Conservation (phyloP, 768 basidiomycete genomes). For the Xerocomus potaroensis region DNA sequence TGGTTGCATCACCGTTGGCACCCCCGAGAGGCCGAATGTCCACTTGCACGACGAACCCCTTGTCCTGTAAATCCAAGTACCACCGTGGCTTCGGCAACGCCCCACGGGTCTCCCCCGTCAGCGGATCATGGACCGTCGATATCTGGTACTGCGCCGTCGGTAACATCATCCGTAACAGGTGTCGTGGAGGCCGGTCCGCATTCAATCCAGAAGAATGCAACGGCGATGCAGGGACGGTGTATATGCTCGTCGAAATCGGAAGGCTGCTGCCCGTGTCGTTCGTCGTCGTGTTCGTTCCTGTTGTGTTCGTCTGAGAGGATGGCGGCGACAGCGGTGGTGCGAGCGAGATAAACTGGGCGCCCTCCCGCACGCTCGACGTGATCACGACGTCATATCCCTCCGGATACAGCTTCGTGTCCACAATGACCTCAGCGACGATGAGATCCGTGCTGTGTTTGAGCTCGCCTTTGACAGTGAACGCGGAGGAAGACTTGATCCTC, state of each 20-base stretch:
- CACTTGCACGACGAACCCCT: conserved; percentile 54
- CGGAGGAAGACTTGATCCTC: conserved; percentile 37
- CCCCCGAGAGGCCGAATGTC: conserved; percentile 48
- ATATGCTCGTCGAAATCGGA: conserved; percentile 56
- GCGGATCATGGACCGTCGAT: conserved; percentile 73
- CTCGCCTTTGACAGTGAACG: conserved; percentile 60
- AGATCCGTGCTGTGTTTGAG: conserved; percentile 62
- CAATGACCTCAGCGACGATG: conserved; percentile 71
- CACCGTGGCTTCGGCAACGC: conserved; percentile 67
- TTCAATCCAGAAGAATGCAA: conserved; percentile 70
- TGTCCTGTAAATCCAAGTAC: conserved; percentile 62
- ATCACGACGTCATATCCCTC: conserved; percentile 62
- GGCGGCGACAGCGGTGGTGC: conserved; percentile 4
- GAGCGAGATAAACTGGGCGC: conserved; percentile 35
- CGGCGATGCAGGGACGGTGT: conserved; percentile 79
- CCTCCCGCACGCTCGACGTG: conserved; percentile 40
- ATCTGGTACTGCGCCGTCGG: conserved; percentile 82
- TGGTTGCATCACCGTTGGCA: conserved; percentile 2
- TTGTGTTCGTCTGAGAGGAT: conserved; percentile 3
- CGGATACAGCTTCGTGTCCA: conserved; percentile 78
- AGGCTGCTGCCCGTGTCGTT: conserved; percentile 26
- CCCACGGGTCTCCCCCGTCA: conserved; percentile 62
- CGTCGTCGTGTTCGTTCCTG: background rate
- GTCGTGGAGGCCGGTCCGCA: conserved; percentile 51
- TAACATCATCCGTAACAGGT: conserved; percentile 71